Conservation (phyloP, 441 rosid genomes). For the Raphanus hybrid region DNA sequence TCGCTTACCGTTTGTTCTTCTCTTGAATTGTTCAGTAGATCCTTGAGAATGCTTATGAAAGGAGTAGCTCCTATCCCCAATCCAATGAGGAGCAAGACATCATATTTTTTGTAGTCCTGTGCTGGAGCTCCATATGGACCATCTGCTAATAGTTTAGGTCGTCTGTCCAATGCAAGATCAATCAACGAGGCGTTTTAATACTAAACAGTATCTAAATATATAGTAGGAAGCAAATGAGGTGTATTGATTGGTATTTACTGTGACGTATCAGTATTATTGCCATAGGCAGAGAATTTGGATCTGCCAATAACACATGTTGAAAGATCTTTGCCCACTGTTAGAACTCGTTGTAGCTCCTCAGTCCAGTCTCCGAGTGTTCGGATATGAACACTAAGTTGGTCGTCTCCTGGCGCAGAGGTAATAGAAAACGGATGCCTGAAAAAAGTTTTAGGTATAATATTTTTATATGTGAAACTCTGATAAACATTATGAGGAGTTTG, state of each 20-base stretch:
- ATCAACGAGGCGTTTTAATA: slow-evolving; percentile 31
- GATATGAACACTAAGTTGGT: slow-evolving; percentile 87
- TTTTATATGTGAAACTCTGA: slow-evolving; percentile 14
- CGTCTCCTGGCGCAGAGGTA: slow-evolving; percentile 96
- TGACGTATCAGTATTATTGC: slow-evolving; percentile 42
- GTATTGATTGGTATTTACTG: slow-evolving; percentile 52
- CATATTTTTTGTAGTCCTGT: slow-evolving; percentile 88
- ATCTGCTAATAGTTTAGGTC: slow-evolving; percentile 73
- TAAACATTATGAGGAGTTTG: slow-evolving; percentile 1
- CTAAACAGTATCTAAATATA: neutral
- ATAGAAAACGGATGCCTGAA: slow-evolving; percentile 99
- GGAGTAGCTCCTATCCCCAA: slow-evolving; percentile 99
- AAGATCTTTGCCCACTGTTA: slow-evolving; percentile 59
- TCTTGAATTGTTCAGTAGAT: slow-evolving; percentile 77
- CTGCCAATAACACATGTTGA: slow-evolving; percentile 63
- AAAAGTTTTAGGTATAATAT: slow-evolving; percentile 16
- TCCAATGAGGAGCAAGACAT: slow-evolving; percentile 93
- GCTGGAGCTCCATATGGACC: slow-evolving; percentile 99
- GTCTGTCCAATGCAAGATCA: slow-evolving; percentile 51
- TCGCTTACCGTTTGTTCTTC: slow-evolving; percentile 72
- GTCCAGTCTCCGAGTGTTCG: slow-evolving; percentile 98
- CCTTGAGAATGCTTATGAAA: slow-evolving; percentile 90
- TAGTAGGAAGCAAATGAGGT: slow-evolving; percentile 29
- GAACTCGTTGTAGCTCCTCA: slow-evolving; percentile 70
- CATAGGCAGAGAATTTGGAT: slow-evolving; percentile 57